A percentile compares a stretch with the other conserved stretches of the same genome.
These are phyloP conservation scores for Sporobolomyces pararoseus DNA, from an alignment of 768 basidiomycete species.

Conservation along the genomic window DNA sequence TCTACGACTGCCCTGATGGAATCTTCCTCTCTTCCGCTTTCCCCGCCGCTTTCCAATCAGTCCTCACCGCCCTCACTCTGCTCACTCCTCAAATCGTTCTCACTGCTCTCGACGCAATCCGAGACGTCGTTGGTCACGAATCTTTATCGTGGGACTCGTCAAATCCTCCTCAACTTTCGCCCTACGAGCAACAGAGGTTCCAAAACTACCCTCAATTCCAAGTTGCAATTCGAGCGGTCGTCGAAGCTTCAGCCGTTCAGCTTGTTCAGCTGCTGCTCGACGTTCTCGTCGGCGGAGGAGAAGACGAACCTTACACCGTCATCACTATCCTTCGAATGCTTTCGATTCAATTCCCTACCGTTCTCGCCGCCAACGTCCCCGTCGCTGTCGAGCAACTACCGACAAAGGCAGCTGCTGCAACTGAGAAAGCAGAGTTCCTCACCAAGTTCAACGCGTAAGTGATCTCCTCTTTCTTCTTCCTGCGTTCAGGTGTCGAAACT, in stretches of 20 bases:
- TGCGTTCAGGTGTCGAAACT: neutral
- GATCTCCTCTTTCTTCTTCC: slow-evolving; percentile 48
- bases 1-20: slow-evolving; percentile 66
- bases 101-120: slow-evolving; percentile 73
- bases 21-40: slow-evolving; percentile 76
- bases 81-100: slow-evolving; percentile 78
- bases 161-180: slow-evolving; percentile 14
- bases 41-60: slow-evolving; percentile 68
- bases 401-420: slow-evolving; percentile 46
- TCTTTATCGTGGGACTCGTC: slow-evolving; percentile 51
- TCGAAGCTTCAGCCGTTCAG: slow-evolving; percentile 54
- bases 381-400: slow-evolving; percentile 67
- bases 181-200: slow-evolving; percentile 9
- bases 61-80: slow-evolving; percentile 73
- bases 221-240: slow-evolving; percentile 58
- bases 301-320: slow-evolving; percentile 69
- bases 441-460: slow-evolving; percentile 72
- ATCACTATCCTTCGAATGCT: slow-evolving; percentile 73
- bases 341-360: slow-evolving; percentile 63
- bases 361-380: slow-evolving; percentile 69
- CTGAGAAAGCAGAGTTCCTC: slow-evolving; percentile 69
- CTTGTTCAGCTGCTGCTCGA: slow-evolving; percentile 70
- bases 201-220: slow-evolving; percentile 53
- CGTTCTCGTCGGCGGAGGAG: slow-evolving; percentile 72
- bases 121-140: slow-evolving; percentile 70